Evolutionary conservation across 2,329 filamentous ascomycete genomes (phyloP), one percentile per base, ranked within the genome.

Genomic region (Sarocladium kiliense): DNA sequence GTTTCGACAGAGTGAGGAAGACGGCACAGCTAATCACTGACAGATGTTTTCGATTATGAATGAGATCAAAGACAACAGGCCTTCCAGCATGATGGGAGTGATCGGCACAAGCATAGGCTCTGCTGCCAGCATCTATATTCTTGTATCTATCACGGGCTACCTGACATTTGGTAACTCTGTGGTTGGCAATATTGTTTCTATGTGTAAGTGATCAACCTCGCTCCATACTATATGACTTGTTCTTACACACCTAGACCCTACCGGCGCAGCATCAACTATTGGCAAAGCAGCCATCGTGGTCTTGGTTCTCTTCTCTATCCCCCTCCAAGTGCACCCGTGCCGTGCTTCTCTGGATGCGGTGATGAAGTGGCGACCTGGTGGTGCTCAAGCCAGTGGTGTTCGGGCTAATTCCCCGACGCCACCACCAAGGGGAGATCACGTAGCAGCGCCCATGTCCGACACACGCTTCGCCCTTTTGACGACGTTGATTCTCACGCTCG

Each of bases 21-120:
- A 30, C 41, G 4, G n/a, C 25, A 56, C 54, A 64, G 55, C 70
- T 74, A 58, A 73, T 62, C 21, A 9, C 14, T 1, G 27, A 1
- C 62, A 94, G 89, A 99, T 99, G 94, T 99, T 99, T 69, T 96
- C 93, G 11, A 96, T 99, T 61, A 75, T 99, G 44, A 99, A 99
- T 65, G 94, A 99, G 72, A 91, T 99, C 61, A 80, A 84, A 57
- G 86, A 96, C 67, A 91, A 91, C 70, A 89, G 89, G 2, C 90
- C 90, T 19, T 72, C 68, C 18, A 76, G 87, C 59, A 87, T 93
- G 7, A 87, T 91, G 1, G 81, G 82, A 16, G 92, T 99, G 9
- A 85, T 97, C 12, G 77, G 80, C 21, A 81, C 87, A 3, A 96
- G 91, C 63, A 96, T 96, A 62, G 94, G 94, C 19, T 87, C 88